Evolutionary conservation across 768 basidiomycete species (phyloP).

Genomic region (Lepiota subincarnata): DNA sequence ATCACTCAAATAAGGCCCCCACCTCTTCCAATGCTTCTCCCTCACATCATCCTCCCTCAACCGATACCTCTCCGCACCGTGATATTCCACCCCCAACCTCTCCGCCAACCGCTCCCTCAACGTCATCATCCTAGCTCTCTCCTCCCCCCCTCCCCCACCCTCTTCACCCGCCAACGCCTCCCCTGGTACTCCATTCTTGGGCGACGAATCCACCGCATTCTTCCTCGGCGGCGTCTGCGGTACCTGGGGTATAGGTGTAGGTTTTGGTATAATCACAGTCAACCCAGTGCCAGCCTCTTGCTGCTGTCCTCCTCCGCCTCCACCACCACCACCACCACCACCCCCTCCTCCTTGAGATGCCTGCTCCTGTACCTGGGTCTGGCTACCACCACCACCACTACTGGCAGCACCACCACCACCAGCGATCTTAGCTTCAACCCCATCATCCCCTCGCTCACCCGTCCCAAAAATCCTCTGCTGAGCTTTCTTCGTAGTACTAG

Average conservation of each 20-base stretch:
- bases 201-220: slow-evolving; percentile 29
- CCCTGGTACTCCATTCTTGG: slow-evolving; percentile 16
- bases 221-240: slow-evolving; percentile 44
- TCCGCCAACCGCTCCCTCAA: slow-evolving; percentile 67
- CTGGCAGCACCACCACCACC: slow-evolving; percentile 16
- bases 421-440: slow-evolving; percentile 12
- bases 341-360: not conserved
- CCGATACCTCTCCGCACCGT: slow-evolving; percentile 78
- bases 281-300: slow-evolving; percentile 25
- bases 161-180: slow-evolving; percentile 12
- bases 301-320: not conserved
- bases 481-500: slow-evolving; percentile 52
- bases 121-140: slow-evolving; percentile 15
- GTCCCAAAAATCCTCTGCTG: slow-evolving; percentile 71
- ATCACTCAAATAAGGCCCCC: slow-evolving; percentile 97
- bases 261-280: slow-evolving; percentile 72
- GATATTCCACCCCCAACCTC: slow-evolving; percentile 65
- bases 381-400: slow-evolving; percentile 8
- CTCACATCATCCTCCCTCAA: slow-evolving; percentile 78
- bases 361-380: too few species aligned
- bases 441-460: slow-evolving; percentile 18
- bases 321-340: slow-evolving; percentile 14
- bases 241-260: slow-evolving; percentile 18
- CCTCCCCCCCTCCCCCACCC: slow-evolving; percentile 12
- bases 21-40: slow-evolving; percentile 94